Conservation (phyloP, 2,329 filamentous ascomycete species). For the Hymenoscyphus fructigenus region DNA sequence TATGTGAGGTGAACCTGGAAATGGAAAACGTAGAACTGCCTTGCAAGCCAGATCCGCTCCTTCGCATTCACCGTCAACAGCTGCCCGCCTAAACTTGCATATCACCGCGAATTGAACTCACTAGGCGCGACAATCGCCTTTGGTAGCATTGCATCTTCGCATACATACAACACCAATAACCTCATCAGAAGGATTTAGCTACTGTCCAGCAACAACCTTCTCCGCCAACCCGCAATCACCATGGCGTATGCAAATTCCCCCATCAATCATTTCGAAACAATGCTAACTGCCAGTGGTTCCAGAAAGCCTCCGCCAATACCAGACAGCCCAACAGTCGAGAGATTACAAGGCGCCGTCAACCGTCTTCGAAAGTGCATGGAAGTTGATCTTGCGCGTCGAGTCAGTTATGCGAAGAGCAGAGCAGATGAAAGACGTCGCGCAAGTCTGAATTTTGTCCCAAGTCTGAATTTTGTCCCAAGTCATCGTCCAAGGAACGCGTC, state of each 20-base stretch:
- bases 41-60: too few species aligned
- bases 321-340: neutral
- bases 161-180: too few species aligned
- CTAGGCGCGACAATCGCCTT: too few species aligned
- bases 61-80: neutral
- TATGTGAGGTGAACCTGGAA: neutral
- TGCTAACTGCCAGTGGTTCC: neutral
- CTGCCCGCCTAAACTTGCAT: too few species aligned
- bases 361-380: neutral
- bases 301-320: constrained; percentile 3
- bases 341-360: neutral
- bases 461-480: neutral
- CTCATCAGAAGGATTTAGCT: neutral
- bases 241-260: neutral
- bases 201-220: neutral
- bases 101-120: too few species aligned
- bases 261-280: neutral
- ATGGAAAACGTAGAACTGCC: neutral
- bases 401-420: neutral
- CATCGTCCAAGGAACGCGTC: neutral
- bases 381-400: neutral
- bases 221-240: neutral
- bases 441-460: neutral
- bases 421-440: neutral
- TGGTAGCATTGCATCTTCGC: too few species aligned